These are phyloP conservation scores for Trametes hirsuta DNA, from an alignment of 1,284 basidiomycete genomes.

Conservation along the genomic window DNA sequence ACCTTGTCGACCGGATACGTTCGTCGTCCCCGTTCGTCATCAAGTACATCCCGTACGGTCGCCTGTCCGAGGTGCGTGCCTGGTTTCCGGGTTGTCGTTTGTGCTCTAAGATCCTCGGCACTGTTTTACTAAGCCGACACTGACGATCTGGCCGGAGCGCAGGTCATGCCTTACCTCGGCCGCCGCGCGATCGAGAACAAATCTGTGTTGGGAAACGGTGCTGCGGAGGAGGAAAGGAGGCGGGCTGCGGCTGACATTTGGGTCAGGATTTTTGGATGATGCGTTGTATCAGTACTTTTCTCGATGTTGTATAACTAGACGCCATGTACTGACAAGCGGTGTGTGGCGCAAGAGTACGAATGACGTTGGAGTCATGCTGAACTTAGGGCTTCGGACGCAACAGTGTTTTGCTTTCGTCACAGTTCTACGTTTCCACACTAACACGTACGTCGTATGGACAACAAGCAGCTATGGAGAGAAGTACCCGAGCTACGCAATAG, in stretches of 20 bases:
- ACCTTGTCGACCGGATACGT: constrained; percentile 61
- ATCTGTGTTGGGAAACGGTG: constrained; percentile 58
- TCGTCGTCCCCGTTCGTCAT: constrained; percentile 71
- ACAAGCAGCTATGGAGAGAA: constrained; percentile 9
- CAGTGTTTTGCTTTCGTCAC: not conserved
- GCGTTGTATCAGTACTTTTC: not conserved
- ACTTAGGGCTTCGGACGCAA: no score
- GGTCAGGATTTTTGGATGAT: constrained; percentile 38
- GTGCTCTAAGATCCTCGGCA: not conserved
- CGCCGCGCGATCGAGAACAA: constrained; percentile 75
- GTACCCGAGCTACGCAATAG: constrained; percentile 11
- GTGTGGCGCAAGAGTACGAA: no score
- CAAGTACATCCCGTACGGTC: constrained; percentile 87
- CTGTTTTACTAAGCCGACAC: not conserved
- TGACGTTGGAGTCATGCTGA: no score
- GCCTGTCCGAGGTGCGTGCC: constrained; percentile 60
- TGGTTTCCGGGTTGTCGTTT: not conserved
- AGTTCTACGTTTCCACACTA: constrained; percentile 6
- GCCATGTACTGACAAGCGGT: not conserved
- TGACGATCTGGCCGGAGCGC: constrained; percentile 6
- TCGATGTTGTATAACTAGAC: not conserved
- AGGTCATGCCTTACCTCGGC: constrained; percentile 71
- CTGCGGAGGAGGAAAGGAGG: constrained; percentile 50
- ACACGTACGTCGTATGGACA: constrained; percentile 12
- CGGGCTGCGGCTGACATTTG: constrained; percentile 45